A percentile compares a stretch with the other conserved stretches of the same genome.
Evolutionary conservation across 1,139 yeast species (phyloP).

Genomic region (Hemisphaericaspora xylofermentans): DNA sequence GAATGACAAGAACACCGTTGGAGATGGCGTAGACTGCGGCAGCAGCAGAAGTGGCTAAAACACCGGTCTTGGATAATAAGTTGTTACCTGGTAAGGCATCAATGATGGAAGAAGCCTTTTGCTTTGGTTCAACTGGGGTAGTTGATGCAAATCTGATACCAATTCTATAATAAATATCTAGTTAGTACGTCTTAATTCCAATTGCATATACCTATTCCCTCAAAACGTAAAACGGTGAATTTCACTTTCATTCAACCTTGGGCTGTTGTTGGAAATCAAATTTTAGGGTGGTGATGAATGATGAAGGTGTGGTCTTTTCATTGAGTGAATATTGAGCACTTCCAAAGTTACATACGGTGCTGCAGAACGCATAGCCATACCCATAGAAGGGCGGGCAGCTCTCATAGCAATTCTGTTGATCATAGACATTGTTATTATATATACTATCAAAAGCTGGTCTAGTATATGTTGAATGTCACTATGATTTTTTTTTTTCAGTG

Average conservation of each 20-base stretch:
- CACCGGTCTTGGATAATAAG: conserved; percentile 86
- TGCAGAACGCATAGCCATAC: conserved; percentile 40
- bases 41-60: conserved; percentile 92
- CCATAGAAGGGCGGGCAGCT: conserved; percentile 39
- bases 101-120: conserved; percentile 85
- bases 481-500: conserved; percentile 10
- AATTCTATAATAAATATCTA: conserved; percentile 30
- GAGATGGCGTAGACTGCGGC: conserved; percentile 93
- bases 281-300: not conserved
- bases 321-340: not conserved
- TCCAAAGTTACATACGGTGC: conserved; percentile 40
- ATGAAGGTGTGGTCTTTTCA: not conserved
- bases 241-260: not conserved
- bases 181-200: conserved; percentile 4
- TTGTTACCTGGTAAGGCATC: conserved; percentile 93
- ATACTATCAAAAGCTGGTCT: conserved; percentile 4
- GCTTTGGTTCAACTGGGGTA: conserved; percentile 73
- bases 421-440: conserved; percentile 34
- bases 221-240: not conserved
- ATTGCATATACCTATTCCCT: not conserved
- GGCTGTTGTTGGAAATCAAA: not conserved
- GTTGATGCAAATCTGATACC: conserved; percentile 68
- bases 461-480: not conserved
- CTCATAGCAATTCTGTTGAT: conserved; percentile 49
- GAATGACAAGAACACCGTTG: conserved; percentile 87